phyloP scores from a whole-genome alignment of 169 alveolate species.

The Plasmodium gonderi region DNA sequence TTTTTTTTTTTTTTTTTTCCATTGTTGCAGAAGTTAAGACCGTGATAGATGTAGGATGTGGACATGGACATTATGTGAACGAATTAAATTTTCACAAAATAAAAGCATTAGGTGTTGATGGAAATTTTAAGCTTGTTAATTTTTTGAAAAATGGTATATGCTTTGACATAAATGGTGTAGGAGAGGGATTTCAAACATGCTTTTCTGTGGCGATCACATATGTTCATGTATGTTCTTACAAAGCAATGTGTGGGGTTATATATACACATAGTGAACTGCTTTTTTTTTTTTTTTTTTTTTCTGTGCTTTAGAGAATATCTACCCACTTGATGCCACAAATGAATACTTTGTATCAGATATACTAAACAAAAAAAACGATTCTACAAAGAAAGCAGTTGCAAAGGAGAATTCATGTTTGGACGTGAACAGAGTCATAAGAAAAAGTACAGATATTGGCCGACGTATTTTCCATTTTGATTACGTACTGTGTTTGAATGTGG shows the following conservation, averaged over 20 bases:
- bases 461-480: constrained; percentile 30
- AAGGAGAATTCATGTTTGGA: neutral
- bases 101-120: constrained; percentile 53
- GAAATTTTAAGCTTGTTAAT: constrained; percentile 41
- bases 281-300: neutral
- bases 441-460: neutral
- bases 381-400: neutral
- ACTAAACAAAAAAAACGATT: neutral
- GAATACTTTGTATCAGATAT: constrained; percentile 31
- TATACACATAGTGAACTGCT: neutral
- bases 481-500: constrained; percentile 57
- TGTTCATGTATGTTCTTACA: neutral
- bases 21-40: constrained; percentile 27
- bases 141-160: constrained; percentile 41
- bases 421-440: constrained; percentile 1
- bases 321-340: constrained; percentile 35
- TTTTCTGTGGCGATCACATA: too few relatives aligned
- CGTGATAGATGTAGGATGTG: constrained; percentile 63
- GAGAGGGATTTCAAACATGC: too few relatives aligned
- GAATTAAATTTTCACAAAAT: constrained; percentile 72
- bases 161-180: too few relatives aligned
- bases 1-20: neutral
- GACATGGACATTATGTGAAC: constrained; percentile 52
- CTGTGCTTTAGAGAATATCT: constrained; percentile 3
- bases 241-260: neutral